Base-by-base conservation (phyloP, 106 monocot species). In the Triglochin maritima region DNA sequence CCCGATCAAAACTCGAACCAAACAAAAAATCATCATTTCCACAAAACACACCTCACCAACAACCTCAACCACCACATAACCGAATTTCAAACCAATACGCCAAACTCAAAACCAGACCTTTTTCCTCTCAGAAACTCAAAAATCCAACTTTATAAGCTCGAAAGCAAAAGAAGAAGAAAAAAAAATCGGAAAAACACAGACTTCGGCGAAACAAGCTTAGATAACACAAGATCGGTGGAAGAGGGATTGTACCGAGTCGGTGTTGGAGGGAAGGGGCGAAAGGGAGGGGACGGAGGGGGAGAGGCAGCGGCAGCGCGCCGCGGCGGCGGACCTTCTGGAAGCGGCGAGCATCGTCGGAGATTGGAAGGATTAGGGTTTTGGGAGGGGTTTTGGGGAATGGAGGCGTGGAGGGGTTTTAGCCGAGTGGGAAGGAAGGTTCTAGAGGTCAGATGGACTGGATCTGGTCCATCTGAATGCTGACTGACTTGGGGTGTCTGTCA, bases 311-410 rank as follows among this genome's bases (percentile, higher is more conserved):
- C 53, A 59, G 6, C 71, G 75, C 1, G 45, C 64, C 13, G 73
- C 69, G 57, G 84, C 73, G 64, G 79, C 54, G 56, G 84, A 84
- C 55, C 90, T 76, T 71, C 87, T 77, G 7, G 84, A 90, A 68
- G 80, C 80, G 29, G 81, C 77, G 11, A 85, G 45, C 86, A 86
- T 90, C 60, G 61, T 74, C 29, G 52, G 7, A 7, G 60, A 14
- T 16, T 47, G 8, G 55, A 1, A 29, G 29, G 29, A 29, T 29
- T 29, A 29, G 29, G 29, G 29, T 29, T 29, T 29, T 29, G 29
- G 29, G 29, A 29, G 29, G 29, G 29, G 29, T 29, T 1, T 29
- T 55, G 55, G 55, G 55, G 55, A n/a, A 55, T 46, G 12, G 17
- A 17, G 16, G 52, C 52, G 3, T 9, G 59, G 4, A 2, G 59